Base-by-base conservation (phyloP, 257 asterid species). In the Solanum paucissectum region DNA sequence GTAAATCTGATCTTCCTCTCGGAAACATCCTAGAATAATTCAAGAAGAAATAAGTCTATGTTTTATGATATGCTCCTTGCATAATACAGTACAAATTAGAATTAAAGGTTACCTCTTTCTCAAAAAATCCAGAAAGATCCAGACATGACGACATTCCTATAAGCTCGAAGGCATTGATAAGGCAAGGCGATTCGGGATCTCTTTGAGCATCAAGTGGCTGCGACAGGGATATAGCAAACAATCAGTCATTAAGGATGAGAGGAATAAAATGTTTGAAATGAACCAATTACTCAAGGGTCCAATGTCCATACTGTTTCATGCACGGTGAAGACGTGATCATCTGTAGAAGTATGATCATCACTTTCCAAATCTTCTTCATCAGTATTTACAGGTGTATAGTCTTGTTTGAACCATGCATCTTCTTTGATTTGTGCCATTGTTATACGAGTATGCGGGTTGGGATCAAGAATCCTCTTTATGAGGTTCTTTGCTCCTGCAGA, bases 111-210 rank as follows among this genome's bases (percentile, higher is more conserved):
- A 95, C 99, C 95, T 96, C 99, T 88, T 95, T 91, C 90, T 96
- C 99, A 75, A 96, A 96, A 93, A 96, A 94, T 86, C 99, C 99
- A 60, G 99, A 96, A 86, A 96, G 97, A 89, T 96, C 99, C 9
- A 96, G 93, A 92, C 93, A 96, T 6, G 99, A 95, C 21, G 98
- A 96, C 99, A 96, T 96, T 88, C 98, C 98, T 84, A 96, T 96
- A 86, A 96, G 95, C 94, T 96, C 93, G 89, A 96, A 96, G 86
- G 99, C 99, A 87, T 96, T 96, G 64, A 96, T 94, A 27, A 92
- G 91, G 38, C 92, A 87, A 52, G 95, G 93, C 21, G 94, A 91
- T 46, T 91, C 93, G 25, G 93, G 89, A 86, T 91, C 94, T 79
- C 88, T 93, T 83, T 93, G 98, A 58, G 93, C 93, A 79, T 93